Base-by-base conservation (phyloP, 495 filamentous ascomycete species). In the Hyaloscypha bicolor region DNA sequence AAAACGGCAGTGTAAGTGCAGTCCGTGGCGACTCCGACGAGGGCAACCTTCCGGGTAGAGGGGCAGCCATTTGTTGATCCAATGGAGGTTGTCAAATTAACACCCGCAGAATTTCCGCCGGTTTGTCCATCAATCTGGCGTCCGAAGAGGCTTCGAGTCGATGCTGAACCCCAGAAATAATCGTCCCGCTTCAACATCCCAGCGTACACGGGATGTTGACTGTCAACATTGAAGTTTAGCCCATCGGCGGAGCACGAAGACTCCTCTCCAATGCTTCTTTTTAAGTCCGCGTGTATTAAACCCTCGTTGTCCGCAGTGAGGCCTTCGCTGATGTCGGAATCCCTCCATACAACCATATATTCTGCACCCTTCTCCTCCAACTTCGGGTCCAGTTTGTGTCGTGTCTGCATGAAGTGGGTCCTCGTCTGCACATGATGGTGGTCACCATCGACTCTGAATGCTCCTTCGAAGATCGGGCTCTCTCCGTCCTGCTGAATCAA, bases 1-100 rank as follows among this genome's bases (percentile, higher is more conserved):
- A 98, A 96, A 21, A 82, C 79, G 2, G 79, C 79, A 62, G 88
- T 92, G 73, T 97, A 97, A 9, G 85, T 88, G 80, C 95, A 99
- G 76, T 99, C 95, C 0, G 93, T 95, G 6, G 93, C 93, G 22
- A 99, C 89, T 14, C 95, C 95, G 29, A 99, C 88, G 66, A 98
- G 78, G 8, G 96, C 95, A 37, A 99, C 92, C 77, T 91, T 93
- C 64, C 92, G 87, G 6, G 92, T 94, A 8, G 83, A 88, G 53
- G 96, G 96, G 74, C 95, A 99, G 56, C 95, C 95, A 12, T 77
- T 75, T 0, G 89, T 91, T 55, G 85, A 86, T 32, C 94, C 95
- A 72, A 99, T 97, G n/a, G 86, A 92, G 31, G 78, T 83, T 35
- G 82, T 83, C 66, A 97, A 79, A 71, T 97, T 97, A 62, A 96